Percentiles rank a stretch among this genome's conserved stretches.
Evolutionary conservation across 2,329 filamentous ascomycete species (phyloP).

Genomic region (Colletotrichum sidae): DNA sequence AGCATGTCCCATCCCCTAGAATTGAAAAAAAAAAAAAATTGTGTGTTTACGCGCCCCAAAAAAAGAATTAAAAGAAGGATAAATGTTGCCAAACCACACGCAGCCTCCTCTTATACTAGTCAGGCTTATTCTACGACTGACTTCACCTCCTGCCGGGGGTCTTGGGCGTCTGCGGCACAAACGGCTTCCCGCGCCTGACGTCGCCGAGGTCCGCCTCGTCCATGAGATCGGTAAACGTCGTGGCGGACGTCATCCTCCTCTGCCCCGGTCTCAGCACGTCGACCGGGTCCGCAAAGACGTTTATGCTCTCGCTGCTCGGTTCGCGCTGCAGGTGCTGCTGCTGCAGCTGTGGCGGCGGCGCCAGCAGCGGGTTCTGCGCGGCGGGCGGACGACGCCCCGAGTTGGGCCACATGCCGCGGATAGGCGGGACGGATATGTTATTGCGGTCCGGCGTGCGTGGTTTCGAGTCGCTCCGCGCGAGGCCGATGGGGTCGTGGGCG

Average conservation of each 20-base stretch:
- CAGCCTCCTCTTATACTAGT: neutral
- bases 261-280: conserved; percentile 46
- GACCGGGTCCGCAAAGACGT: conserved; percentile 63
- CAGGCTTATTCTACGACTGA: neutral
- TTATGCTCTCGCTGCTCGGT: conserved; percentile 62
- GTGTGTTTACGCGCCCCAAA: neutral
- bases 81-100: neutral
- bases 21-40: neutral
- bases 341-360: conserved; percentile 41
- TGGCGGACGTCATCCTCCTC: conserved; percentile 46
- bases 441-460: conserved; percentile 21
- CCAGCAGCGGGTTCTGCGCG: conserved; percentile 39
- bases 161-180: conserved; percentile 48
- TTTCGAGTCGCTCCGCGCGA: conserved; percentile 29
- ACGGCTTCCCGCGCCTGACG: conserved; percentile 55
- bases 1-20: conserved; percentile 4
- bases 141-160: neutral
- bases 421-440: conserved; percentile 43
- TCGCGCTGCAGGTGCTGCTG: conserved; percentile 51
- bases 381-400: conserved; percentile 35
- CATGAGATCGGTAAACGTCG: conserved; percentile 67
- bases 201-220: conserved; percentile 57
- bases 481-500: conserved; percentile 31
- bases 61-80: neutral
- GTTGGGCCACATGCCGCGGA: conserved; percentile 51